Base-by-base conservation (phyloP, 108 stramenopile species). In the Skeletonema potamos region DNA sequence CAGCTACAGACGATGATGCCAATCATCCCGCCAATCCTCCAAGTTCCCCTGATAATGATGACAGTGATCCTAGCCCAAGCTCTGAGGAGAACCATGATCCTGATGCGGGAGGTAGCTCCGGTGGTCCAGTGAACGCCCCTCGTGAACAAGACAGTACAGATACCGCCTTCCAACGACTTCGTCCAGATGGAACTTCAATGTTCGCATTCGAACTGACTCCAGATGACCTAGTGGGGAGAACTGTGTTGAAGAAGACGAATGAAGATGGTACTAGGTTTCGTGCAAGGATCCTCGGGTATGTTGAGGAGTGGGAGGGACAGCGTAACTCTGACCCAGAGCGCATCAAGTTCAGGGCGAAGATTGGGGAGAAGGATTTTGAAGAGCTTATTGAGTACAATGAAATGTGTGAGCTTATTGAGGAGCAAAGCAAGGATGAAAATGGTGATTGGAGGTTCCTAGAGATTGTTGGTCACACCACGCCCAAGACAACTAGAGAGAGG, bases 191-290 rank as follows among this genome's bases (percentile, higher is more conserved):
- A 6, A 32, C 51, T 32, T 6, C 30, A 54, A 1, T 32, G 30
- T 32, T 6, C 30, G 39, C 39, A 11, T 41, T 8, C 20, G 34
- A 41, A 12, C 22, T 56, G 6, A 54, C 37, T 4, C 66, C 39
- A 10, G 59, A 69, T 12, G 74, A 76, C 10, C 58, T 74, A 3
- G 44, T 74, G 32, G 75, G 76, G 11, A 56, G 62, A 54, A 56
- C 64, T 27, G 64, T 59, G 36, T 55, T 73, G 7, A 7, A 12
- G 6, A 26, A 48, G 5, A 26, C 27, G 10, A 6, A 9, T 28
- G 60, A 39, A 60, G 63, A 72, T 29, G 63, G 63, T 15, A 9
- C 15, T 0, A 11, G 27, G 6, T 4, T 26, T 18, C 27, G 62
- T 20, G 28, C 54, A 11, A 15, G 24, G 59, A 60, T 37, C 2